Evolutionary conservation across 345 rosid species (phyloP).

Genomic region (Gossypium herbaceum): DNA sequence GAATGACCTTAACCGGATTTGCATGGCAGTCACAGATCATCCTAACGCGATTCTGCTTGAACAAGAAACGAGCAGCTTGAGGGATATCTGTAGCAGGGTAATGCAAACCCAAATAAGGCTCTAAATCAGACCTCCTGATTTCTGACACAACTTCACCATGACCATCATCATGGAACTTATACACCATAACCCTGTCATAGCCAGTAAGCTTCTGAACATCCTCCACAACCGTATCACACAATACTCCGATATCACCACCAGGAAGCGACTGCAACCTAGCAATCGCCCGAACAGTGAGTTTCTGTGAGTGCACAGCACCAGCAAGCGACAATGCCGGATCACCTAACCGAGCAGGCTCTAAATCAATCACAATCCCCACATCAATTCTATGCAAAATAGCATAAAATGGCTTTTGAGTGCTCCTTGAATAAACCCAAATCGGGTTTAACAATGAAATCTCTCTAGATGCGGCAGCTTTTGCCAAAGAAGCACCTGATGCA

Average conservation of each 20-base stretch:
- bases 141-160: slow-evolving; percentile 90
- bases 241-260: slow-evolving; percentile 67
- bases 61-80: slow-evolving; percentile 80
- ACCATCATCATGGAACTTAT: slow-evolving; percentile 80
- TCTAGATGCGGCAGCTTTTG: slow-evolving; percentile 57
- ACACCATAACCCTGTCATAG: slow-evolving; percentile 85
- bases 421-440: slow-evolving; percentile 57
- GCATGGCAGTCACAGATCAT: slow-evolving; percentile 80
- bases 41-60: slow-evolving; percentile 74
- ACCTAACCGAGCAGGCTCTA: slow-evolving; percentile 65
- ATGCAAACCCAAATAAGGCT: slow-evolving; percentile 83
- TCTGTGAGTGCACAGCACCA: slow-evolving; percentile 83
- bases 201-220: slow-evolving; percentile 83
- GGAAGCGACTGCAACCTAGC: slow-evolving; percentile 83
- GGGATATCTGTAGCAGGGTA: slow-evolving; percentile 90
- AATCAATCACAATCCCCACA: slow-evolving; percentile 72
- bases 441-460: slow-evolving; percentile 75
- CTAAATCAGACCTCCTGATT: slow-evolving; percentile 75
- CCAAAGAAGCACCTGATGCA: slow-evolving; percentile 51
- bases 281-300: slow-evolving; percentile 72
- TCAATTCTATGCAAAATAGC: slow-evolving; percentile 80
- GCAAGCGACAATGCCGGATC: slow-evolving; percentile 68
- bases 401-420: slow-evolving; percentile 55
- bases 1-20: slow-evolving; percentile 51
- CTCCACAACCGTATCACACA: slow-evolving; percentile 84